A percentile compares a stretch with the other conserved stretches of the same genome.
These are phyloP conservation scores for Amyloporia xantha DNA, from an alignment of 768 basidiomycete genomes.

Conservation along the genomic window DNA sequence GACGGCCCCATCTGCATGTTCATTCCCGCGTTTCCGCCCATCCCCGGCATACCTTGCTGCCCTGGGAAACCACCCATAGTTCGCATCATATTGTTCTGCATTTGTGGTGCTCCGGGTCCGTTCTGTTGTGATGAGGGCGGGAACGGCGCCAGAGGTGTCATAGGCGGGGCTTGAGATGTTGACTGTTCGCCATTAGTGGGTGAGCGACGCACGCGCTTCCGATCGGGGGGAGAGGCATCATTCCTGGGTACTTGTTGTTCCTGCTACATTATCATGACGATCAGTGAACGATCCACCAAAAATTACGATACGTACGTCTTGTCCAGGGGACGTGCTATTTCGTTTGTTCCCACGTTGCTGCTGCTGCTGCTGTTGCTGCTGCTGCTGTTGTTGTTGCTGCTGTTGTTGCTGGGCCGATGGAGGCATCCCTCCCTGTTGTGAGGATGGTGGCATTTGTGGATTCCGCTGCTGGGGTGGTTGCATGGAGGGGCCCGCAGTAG, in stretches of 20 bases:
- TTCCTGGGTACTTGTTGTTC: conserved; percentile 23
- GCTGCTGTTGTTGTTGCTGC: conserved; percentile 34
- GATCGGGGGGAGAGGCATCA: conserved; percentile 27
- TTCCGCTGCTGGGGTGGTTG: conserved; percentile 29
- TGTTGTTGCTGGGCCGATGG: conserved; percentile 27
- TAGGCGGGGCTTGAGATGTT: conserved; percentile 32
- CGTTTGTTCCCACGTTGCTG: conserved; percentile 23
- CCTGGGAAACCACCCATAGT: conserved; percentile 26
- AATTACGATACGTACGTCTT: conserved; percentile 21
- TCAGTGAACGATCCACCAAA: neutral
- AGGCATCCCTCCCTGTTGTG: conserved; percentile 18
- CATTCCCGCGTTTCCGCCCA: conserved; percentile 24
- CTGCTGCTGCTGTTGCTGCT: conserved; percentile 34
- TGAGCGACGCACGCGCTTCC: conserved; percentile 27
- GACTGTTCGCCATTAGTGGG: conserved; percentile 20
- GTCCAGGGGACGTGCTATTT: conserved; percentile 30
- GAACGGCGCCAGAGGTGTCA: conserved; percentile 30
- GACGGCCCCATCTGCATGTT: conserved; percentile 27
- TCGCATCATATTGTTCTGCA: conserved; percentile 35
- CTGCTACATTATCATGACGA: conserved; percentile 14
- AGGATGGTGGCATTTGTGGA: conserved; percentile 11
- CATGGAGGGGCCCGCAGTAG: conserved; percentile 32
- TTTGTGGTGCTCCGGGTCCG: conserved; percentile 21
- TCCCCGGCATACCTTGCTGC: conserved; percentile 23
- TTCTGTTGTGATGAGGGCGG: conserved; percentile 25